Conservation (phyloP, 371 early-diverging fungal genomes). For the Circinella umbellata region DNA sequence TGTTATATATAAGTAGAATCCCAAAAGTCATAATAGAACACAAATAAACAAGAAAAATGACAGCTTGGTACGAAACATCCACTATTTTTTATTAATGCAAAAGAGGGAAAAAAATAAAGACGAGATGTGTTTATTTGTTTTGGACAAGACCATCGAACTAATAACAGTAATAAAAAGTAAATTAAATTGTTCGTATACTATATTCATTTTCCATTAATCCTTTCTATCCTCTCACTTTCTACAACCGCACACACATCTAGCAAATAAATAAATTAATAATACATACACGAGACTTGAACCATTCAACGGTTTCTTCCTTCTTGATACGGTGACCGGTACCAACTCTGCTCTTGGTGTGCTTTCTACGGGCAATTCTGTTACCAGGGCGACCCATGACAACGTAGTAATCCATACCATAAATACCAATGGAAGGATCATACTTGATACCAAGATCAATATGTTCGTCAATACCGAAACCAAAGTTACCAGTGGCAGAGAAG, state of each 20-base stretch:
- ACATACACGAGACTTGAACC: constrained; percentile 82
- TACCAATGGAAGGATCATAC: constrained; percentile 99
- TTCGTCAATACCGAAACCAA: constrained; percentile 99
- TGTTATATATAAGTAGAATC: no score
- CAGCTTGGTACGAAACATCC: background rate
- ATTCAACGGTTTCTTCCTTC: constrained; percentile 85
- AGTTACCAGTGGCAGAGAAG: constrained; percentile 99
- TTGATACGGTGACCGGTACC: constrained; percentile 94
- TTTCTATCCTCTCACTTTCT: no score
- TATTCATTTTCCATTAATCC: no score
- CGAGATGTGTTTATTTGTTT: constrained; percentile 71
- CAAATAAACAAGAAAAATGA: background rate
- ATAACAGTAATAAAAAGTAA: constrained; percentile 6
- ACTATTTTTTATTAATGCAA: constrained; percentile 7
- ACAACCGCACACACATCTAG: no score
- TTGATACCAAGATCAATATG: constrained; percentile 99
- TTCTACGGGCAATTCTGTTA: constrained; percentile 95
- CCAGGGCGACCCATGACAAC: constrained; percentile 99
- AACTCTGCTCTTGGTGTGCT: constrained; percentile 86
- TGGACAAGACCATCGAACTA: constrained; percentile 88
- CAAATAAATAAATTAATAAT: no score
- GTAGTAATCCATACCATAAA: constrained; percentile 98
- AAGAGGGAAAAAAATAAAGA: background rate
- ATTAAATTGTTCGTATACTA: constrained; percentile 12
- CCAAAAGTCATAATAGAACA: background rate